Evolutionary conservation across 768 basidiomycete genomes (phyloP), one percentile per base, ranked within the genome.

Genomic region (Cubamyces lactineus): DNA sequence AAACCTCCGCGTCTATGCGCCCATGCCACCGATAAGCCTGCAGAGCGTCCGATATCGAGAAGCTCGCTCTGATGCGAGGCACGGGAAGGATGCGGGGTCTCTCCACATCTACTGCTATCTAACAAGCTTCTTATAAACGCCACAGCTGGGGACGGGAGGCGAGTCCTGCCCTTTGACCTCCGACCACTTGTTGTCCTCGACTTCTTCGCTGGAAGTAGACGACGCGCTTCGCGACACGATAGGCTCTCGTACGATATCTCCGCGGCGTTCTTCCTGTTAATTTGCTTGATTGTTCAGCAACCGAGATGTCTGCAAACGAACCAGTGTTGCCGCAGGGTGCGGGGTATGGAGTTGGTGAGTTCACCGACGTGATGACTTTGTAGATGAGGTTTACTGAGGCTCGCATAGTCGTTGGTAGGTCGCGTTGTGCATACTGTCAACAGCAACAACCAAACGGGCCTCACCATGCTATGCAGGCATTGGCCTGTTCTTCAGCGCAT

Each of bases 401-500:
- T 43, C 21, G 4, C 24, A n/a, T 17, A 85, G 84, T 85, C 65
- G 79, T 86, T 58, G 84, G 84, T 84, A 67, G 46, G 66, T 57
- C 24, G 77, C 59, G 46, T 57, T 38, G 77, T 59, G 46, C 38
- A 16, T 51, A 6, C 26, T 13, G 39, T 21, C 30, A 17, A 28
- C 38, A 12, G 26, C 30, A 17, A 28, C 38, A 12, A 17, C 46
- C 40, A 0, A 26, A n/a, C 28, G 15, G 21, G 2, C 4, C 47
- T 47, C 19, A 48, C 19, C 13, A 5, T 41, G 51, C 9, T 13
- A 12, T 23, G 17, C 59, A 88, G 93, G 93, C 41, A 95, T 96
- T 65, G 93, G 93, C 21, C 75, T 95, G 43, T 94, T 94, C 74
- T 96, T 94, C 76, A 88, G 88, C 66, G 87, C 77, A 9, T 86